phyloP scores from a whole-genome alignment of 805 yeast species.

The Monosporozyma unispora region DNA sequence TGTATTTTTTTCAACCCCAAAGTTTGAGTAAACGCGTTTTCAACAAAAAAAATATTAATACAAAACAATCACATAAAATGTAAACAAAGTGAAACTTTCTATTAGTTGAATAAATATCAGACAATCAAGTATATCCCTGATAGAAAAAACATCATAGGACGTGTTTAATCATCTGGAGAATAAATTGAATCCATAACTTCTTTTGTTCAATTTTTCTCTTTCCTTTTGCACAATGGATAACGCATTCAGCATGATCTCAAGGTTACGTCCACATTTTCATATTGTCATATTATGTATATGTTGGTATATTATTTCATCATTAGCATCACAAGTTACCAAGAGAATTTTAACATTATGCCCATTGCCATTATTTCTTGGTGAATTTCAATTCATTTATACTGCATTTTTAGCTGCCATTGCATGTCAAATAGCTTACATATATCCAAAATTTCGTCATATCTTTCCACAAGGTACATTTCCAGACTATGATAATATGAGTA shows the following conservation, averaged over 20 bases:
- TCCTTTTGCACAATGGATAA: not conserved
- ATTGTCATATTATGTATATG: constrained; percentile 38
- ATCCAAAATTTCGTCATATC: constrained; percentile 24
- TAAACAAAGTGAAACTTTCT: not conserved
- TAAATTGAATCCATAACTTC: no score
- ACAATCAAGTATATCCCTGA: not conserved
- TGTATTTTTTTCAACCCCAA: no score
- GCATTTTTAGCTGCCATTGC: constrained; percentile 35
- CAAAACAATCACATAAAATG: no score
- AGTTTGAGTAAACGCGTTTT: no score
- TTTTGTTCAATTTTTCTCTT: no score
- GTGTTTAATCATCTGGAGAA: no score
- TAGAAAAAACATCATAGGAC: no score
- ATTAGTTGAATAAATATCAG: no score
- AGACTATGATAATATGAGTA: constrained; percentile 17
- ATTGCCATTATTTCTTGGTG: constrained; percentile 56
- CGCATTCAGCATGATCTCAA: not conserved
- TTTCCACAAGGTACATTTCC: constrained; percentile 56
- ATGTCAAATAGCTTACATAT: constrained; percentile 29
- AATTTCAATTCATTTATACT: constrained; percentile 50
- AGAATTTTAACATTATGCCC: constrained; percentile 44
- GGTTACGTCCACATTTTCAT: constrained; percentile 15
- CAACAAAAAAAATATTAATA: no score
- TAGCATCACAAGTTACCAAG: constrained; percentile 59
- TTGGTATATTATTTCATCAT: constrained; percentile 56